Conservation (phyloP, 768 basidiomycete species). For the Amanita muscaria region DNA sequence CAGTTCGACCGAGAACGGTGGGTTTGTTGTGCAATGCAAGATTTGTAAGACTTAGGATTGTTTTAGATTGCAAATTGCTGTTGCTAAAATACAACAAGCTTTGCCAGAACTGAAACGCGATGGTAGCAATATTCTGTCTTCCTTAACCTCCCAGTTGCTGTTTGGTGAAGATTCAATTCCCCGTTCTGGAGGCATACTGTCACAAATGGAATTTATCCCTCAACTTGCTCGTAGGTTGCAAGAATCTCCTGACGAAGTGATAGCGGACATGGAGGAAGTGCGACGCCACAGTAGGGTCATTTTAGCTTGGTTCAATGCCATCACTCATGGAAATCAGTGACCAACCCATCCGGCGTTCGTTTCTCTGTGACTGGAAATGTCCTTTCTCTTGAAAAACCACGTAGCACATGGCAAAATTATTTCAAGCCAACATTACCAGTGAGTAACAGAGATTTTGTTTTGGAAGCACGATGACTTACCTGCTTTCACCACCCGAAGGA, state of each 20-base stretch:
- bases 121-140: conserved; percentile 69
- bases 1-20: conserved; percentile 77
- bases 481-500: conserved; percentile 36
- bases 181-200: conserved; percentile 56
- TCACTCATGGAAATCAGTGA: conserved; percentile 42
- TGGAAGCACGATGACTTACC: not conserved
- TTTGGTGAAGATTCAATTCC: conserved; percentile 65
- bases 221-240: conserved; percentile 63
- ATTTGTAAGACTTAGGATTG: not conserved
- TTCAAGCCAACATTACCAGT: conserved; percentile 58
- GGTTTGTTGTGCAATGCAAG: conserved; percentile 10
- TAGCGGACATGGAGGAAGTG: conserved; percentile 69
- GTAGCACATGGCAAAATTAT: conserved; percentile 64
- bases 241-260: conserved; percentile 60
- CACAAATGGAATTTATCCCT: conserved; percentile 75
- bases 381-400: conserved; percentile 56
- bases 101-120: conserved; percentile 89
- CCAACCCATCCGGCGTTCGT: conserved; percentile 72
- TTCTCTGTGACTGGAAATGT: conserved; percentile 91
- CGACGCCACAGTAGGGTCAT: conserved; percentile 58
- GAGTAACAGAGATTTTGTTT: too few relatives aligned
- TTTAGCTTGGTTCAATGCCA: not conserved
- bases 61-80: conserved; percentile 65
- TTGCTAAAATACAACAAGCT: conserved; percentile 84
- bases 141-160: conserved; percentile 58